These are phyloP conservation scores for Mortierella sp. DNA, from an alignment of 371 early-diverging fungal species.

Conservation along the genomic window DNA sequence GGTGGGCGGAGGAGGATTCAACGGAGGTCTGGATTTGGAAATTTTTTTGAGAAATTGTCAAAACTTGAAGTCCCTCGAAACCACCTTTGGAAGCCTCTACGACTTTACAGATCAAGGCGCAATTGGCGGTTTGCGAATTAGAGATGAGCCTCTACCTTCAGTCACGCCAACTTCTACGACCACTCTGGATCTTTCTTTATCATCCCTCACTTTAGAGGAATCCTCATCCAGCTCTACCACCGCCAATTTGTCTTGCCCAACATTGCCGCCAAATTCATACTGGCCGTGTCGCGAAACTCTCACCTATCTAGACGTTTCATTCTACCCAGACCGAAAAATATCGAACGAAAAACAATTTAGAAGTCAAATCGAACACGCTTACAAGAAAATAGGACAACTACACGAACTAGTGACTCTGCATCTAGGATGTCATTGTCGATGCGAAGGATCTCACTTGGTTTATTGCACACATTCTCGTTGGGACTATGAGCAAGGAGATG, in stretches of 20 bases:
- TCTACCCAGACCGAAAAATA: background rate
- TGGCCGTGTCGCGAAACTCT: slow-evolving; percentile 1
- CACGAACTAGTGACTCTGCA: background rate
- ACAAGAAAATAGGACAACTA: slow-evolving; percentile 9
- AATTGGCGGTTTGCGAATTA: background rate
- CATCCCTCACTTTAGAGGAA: background rate
- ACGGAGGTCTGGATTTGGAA: slow-evolving; percentile 3
- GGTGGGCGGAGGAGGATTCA: slow-evolving; percentile 5
- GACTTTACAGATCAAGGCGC: slow-evolving; percentile 1
- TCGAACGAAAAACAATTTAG: background rate
- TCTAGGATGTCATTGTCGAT: slow-evolving; percentile 10
- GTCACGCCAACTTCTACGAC: background rate
- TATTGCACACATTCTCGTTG: slow-evolving; percentile 2
- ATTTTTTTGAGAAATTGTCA: background rate
- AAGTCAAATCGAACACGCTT: background rate
- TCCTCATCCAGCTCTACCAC: background rate
- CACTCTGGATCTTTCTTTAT: background rate
- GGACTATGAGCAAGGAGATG: background rate
- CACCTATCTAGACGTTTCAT: slow-evolving; percentile 5
- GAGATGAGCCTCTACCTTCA: background rate
- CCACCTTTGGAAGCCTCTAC: background rate
- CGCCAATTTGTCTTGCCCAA: background rate
- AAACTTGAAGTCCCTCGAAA: slow-evolving; percentile 1
- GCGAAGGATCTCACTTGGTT: background rate
- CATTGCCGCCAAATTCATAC: background rate